phyloP scores from a whole-genome alignment of 2,329 filamentous ascomycete genomes.

The Catunica adiposa region DNA sequence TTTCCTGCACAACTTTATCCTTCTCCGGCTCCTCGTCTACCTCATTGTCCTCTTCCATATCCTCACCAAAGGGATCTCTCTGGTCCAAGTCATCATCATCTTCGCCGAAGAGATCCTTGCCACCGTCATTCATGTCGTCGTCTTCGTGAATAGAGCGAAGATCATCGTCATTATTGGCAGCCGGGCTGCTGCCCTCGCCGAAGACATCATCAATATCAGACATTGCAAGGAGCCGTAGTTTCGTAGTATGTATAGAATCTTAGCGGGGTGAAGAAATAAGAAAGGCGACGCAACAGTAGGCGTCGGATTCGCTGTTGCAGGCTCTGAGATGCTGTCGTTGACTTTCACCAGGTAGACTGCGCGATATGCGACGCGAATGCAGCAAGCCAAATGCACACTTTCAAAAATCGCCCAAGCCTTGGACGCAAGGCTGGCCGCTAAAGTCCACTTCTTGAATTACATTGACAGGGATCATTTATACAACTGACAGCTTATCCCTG shows the following conservation, averaged over 20 bases:
- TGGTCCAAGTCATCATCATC: slow-evolving; percentile 15
- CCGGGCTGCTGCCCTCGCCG: slow-evolving; percentile 46
- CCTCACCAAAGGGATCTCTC: slow-evolving; percentile 9
- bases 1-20: slow-evolving; percentile 43
- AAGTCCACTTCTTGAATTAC: not conserved
- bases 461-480: not conserved
- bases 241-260: too few species aligned
- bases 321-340: not conserved
- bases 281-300: too few species aligned
- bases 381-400: not conserved
- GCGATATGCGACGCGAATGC: slow-evolving; percentile 9
- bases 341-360: not conserved
- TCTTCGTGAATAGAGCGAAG: slow-evolving; percentile 35
- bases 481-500: not conserved
- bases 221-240: slow-evolving; percentile 23
- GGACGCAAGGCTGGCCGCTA: slow-evolving; percentile 11
- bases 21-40: slow-evolving; percentile 21
- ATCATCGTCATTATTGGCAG: slow-evolving; percentile 34
- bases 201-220: slow-evolving; percentile 47
- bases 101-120: slow-evolving; percentile 16
- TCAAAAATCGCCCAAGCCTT: slow-evolving; percentile 10
- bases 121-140: slow-evolving; percentile 19
- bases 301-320: too few species aligned
- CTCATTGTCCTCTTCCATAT: slow-evolving; percentile 10
- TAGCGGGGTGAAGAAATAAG: too few species aligned